A percentile compares a stretch with the other conserved stretches of the same genome.
These are phyloP conservation scores for Fusarium subglutinans DNA, from an alignment of 2,329 filamentous ascomycete species.

Conservation along the genomic window DNA sequence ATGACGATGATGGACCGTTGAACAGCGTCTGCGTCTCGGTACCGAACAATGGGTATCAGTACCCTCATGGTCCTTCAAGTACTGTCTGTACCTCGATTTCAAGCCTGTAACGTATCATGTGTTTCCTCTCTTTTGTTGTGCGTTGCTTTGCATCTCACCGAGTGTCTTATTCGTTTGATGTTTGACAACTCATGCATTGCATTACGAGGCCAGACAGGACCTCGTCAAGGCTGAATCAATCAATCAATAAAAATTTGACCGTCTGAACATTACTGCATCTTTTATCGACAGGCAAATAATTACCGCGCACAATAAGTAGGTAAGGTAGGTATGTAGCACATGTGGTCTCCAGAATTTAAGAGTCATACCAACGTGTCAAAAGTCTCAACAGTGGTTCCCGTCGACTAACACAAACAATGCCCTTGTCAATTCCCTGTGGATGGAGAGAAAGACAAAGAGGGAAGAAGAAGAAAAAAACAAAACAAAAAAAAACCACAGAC, in stretches of 20 bases:
- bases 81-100: neutral
- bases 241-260: neutral
- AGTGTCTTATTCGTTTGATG: conserved; percentile 17
- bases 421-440: conserved; percentile 23
- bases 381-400: conserved; percentile 6
- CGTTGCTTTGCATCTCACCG: neutral
- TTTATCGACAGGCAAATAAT: neutral
- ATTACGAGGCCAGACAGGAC: conserved; percentile 18
- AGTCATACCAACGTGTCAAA: conserved; percentile 37
- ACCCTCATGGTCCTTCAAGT: conserved; percentile 24
- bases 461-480: neutral
- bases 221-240: neutral
- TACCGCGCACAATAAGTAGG: neutral
- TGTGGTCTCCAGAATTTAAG: conserved; percentile 10
- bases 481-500: neutral
- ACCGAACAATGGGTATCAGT: conserved; percentile 36
- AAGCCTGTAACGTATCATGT: conserved; percentile 4
- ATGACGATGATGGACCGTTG: conserved; percentile 34
- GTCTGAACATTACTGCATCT: conserved; percentile 6
- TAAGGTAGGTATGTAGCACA: neutral
- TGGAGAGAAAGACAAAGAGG: neutral
- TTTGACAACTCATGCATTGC: conserved; percentile 26
- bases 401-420: conserved; percentile 18
- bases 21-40: conserved; percentile 31
- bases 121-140: conserved; percentile 1